A percentile compares a stretch with the other conserved stretches of the same genome.
Conservation (phyloP, 2,329 filamentous ascomycete genomes). For the Stachybotrys echinatus region DNA sequence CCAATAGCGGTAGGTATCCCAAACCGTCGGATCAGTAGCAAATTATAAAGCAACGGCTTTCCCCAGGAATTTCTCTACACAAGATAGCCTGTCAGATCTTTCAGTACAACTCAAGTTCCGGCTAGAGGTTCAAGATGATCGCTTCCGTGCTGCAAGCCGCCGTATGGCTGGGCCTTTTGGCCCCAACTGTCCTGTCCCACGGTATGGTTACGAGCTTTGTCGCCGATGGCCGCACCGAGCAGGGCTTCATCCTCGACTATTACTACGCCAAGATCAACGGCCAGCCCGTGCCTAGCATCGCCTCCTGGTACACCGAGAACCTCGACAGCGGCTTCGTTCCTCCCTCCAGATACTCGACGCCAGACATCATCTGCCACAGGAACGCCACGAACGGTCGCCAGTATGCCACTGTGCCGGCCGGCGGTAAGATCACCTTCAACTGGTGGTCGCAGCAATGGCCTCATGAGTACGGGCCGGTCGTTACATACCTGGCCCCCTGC, state of each 20-base stretch:
- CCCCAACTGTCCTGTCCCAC: background rate
- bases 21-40: background rate
- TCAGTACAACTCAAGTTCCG: too few relatives aligned
- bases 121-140: background rate
- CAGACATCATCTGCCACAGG: constrained; percentile 43
- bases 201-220: background rate
- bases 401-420: constrained; percentile 31
- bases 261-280: constrained; percentile 1
- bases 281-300: constrained; percentile 3
- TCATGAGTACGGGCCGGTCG: constrained; percentile 45
- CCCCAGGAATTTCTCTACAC: too few relatives aligned
- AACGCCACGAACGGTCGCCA: constrained; percentile 29
- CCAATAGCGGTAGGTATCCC: background rate
- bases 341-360: constrained; percentile 27
- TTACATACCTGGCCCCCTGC: constrained; percentile 59
- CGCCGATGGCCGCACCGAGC: background rate
- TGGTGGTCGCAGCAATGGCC: constrained; percentile 37
- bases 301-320: constrained; percentile 31
- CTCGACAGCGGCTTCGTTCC: constrained; percentile 47
- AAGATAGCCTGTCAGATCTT: too few relatives aligned
- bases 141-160: background rate
- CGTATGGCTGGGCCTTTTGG: background rate
- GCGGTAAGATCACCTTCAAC: constrained; percentile 31
- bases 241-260: background rate
- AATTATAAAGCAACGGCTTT: too few relatives aligned